phyloP scores from a whole-genome alignment of 169 alveolate species.

The Eimeria zaria region DNA sequence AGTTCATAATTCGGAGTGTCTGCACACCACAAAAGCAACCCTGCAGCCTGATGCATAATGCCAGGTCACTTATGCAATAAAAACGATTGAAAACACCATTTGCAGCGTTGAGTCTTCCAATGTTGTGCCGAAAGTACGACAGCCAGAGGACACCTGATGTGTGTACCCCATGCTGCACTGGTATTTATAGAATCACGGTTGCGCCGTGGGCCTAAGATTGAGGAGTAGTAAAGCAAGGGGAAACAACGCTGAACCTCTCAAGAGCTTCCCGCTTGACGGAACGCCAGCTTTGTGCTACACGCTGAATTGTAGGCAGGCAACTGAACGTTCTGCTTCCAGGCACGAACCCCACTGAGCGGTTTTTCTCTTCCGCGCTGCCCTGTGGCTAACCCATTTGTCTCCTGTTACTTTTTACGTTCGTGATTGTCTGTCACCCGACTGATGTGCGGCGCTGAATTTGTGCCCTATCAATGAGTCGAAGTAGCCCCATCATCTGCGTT shows the following conservation, averaged over 20 bases:
- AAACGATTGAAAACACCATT: background rate
- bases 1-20: background rate
- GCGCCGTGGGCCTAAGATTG: background rate
- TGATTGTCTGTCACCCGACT: background rate
- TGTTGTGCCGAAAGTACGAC: background rate
- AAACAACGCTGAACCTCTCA: background rate
- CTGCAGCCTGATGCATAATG: background rate
- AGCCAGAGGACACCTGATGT: background rate
- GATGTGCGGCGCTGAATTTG: background rate
- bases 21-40: background rate
- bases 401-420: background rate
- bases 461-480: background rate
- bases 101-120: background rate
- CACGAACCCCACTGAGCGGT: background rate
- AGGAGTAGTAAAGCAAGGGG: background rate
- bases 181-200: background rate
- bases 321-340: background rate
- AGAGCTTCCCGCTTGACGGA: background rate
- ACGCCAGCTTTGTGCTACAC: background rate
- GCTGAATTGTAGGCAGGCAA: background rate
- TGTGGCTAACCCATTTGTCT: background rate
- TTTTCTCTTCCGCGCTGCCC: background rate
- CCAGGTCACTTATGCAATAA: background rate
- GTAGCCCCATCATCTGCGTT: background rate
- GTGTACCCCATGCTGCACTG: background rate